Percentiles rank a stretch among this genome's conserved stretches.
Conservation (phyloP, 164 flowering plant genomes). For the Kalanchoe fedtschenkoi region DNA sequence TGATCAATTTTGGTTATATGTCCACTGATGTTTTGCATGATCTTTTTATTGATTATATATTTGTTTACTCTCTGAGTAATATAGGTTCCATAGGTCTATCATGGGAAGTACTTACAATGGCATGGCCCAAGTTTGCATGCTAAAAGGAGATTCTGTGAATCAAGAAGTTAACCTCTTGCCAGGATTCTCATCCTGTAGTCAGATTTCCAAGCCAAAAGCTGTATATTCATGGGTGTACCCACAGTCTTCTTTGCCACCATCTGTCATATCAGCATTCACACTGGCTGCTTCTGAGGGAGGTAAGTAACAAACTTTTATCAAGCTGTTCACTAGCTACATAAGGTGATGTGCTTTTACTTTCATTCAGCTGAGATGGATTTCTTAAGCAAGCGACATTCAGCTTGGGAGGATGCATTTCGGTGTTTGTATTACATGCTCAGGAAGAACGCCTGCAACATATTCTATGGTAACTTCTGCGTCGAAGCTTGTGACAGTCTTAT, state of each 20-base stretch:
- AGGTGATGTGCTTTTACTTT: background rate
- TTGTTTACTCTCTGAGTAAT: constrained; percentile 5
- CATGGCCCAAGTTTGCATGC: constrained; percentile 16
- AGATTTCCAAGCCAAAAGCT: constrained; percentile 23
- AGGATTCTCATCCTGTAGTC: constrained; percentile 17
- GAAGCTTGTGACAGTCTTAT: background rate
- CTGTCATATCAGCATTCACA: constrained; percentile 54
- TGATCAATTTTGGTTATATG: background rate
- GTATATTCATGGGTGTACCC: constrained; percentile 82
- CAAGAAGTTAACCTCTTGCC: constrained; percentile 11
- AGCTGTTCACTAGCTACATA: background rate
- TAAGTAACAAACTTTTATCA: constrained; percentile 11
- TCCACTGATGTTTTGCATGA: background rate
- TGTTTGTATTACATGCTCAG: constrained; percentile 85
- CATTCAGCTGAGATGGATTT: constrained; percentile 49
- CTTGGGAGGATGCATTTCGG: constrained; percentile 91
- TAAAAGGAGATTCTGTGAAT: constrained; percentile 16
- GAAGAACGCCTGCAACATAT: constrained; percentile 51
- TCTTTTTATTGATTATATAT: background rate
- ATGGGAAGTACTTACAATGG: constrained; percentile 28
- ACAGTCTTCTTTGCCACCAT: constrained; percentile 62
- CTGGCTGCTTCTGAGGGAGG: constrained; percentile 61
- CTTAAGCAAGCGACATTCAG: constrained; percentile 51
- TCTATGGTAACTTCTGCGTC: constrained; percentile 53
- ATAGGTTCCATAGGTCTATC: constrained; percentile 62